These are phyloP conservation scores for Fraxinus angustifolia DNA, from an alignment of 305 asterid species.

Conservation along the genomic window DNA sequence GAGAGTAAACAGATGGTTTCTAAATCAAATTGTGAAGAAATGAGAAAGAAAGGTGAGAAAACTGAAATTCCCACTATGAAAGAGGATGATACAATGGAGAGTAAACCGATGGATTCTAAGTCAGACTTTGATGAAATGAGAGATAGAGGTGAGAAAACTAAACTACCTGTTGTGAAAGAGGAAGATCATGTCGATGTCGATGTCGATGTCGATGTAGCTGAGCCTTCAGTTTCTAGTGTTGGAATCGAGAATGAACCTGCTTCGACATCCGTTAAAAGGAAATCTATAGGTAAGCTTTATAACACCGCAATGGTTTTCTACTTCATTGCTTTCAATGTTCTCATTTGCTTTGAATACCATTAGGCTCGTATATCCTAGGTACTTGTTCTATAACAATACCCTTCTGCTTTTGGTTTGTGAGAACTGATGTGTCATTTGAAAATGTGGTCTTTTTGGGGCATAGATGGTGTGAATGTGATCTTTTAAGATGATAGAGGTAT, in stretches of 20 bases:
- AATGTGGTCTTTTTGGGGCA: neutral
- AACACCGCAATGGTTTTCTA: neutral
- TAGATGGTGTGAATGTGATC: neutral
- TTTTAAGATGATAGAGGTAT: neutral
- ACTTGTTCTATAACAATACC: neutral
- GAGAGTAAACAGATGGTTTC: constrained; percentile 42
- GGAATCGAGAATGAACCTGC: constrained; percentile 22
- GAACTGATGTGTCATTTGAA: neutral
- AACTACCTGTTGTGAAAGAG: constrained; percentile 31
- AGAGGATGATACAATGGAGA: constrained; percentile 36
- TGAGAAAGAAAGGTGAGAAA: neutral
- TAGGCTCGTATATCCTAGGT: neutral
- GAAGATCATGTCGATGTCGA: constrained; percentile 20
- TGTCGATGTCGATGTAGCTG: constrained; percentile 8
- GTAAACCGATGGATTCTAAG: constrained; percentile 35
- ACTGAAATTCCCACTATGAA: neutral
- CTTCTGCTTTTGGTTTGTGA: neutral
- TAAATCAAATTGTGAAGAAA: neutral
- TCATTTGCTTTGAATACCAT: neutral
- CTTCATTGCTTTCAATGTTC: neutral
- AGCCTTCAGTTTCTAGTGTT: constrained; percentile 13
- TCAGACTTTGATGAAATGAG: constrained; percentile 29
- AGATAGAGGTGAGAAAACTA: constrained; percentile 37
- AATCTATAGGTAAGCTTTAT: constrained; percentile 27
- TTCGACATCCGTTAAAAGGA: constrained; percentile 27